A percentile compares a stretch with the other conserved stretches of the same genome.
Conservation (phyloP, 164 flowering plant species). For the Aristolochia californica region DNA sequence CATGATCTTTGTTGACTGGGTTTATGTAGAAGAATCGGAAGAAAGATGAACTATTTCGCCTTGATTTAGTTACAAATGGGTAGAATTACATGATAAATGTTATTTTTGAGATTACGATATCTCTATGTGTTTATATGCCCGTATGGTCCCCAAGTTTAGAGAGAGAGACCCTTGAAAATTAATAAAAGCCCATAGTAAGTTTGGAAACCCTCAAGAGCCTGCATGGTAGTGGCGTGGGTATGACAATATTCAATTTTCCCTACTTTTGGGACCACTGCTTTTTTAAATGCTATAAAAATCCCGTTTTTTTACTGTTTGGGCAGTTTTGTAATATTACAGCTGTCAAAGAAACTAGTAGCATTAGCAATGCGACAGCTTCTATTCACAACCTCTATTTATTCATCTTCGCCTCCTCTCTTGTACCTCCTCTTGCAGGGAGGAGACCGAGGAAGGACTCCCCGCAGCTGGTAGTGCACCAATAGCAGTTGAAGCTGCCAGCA, state of each 20-base stretch:
- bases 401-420: constrained; percentile 5
- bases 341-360: constrained; percentile 1
- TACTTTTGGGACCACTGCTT: constrained; percentile 41
- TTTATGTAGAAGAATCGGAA: too few relatives aligned
- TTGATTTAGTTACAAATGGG: too few relatives aligned
- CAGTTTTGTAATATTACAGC: neutral
- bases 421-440: constrained; percentile 4
- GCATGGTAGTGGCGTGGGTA: constrained; percentile 15
- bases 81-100: too few relatives aligned
- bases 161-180: constrained; percentile 1
- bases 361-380: neutral
- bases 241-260: constrained; percentile 47
- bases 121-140: too few relatives aligned
- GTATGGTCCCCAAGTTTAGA: constrained; percentile 1
- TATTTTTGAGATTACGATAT: too few relatives aligned
- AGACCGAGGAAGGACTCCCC: constrained; percentile 1
- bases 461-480: constrained; percentile 32
- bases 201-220: constrained; percentile 9
- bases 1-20: constrained; percentile 8
- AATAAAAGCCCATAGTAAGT: constrained; percentile 5
- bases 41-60: too few relatives aligned
- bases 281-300: neutral
- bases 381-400: neutral
- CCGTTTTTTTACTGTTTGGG: neutral
- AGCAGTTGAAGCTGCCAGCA: constrained; percentile 88